These are phyloP conservation scores for Aspergillus jensenii DNA, from an alignment of 2,329 filamentous ascomycete genomes.

Conservation along the genomic window DNA sequence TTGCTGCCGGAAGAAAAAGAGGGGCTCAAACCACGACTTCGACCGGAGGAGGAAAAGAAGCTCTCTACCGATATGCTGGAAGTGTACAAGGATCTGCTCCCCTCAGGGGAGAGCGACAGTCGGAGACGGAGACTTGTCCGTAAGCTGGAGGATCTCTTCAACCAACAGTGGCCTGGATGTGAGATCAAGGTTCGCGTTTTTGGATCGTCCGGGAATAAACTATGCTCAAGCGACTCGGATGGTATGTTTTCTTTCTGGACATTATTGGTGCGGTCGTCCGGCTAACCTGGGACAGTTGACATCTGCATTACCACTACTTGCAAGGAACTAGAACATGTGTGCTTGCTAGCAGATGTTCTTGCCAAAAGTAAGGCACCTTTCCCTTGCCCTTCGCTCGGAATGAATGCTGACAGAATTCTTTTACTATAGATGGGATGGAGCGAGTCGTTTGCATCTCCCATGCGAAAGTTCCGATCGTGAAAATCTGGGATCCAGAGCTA, in stretches of 20 bases:
- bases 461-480: conserved; percentile 97
- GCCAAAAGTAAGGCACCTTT: conserved; percentile 67
- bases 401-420: conserved; percentile 16
- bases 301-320: conserved; percentile 94
- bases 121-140: conserved; percentile 73
- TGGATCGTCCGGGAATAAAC: conserved; percentile 93
- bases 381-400: background rate
- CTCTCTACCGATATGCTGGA: conserved; percentile 81
- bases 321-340: conserved; percentile 85
- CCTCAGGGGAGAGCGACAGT: conserved; percentile 74
- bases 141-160: conserved; percentile 86
- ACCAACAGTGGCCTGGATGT: conserved; percentile 86
- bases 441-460: conserved; percentile 91
- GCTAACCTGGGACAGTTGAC: conserved; percentile 65
- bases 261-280: background rate
- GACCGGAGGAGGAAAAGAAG: conserved; percentile 70
- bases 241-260: conserved; percentile 55
- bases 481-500: conserved; percentile 95
- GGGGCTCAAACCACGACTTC: conserved; percentile 68
- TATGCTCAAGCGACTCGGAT: conserved; percentile 95
- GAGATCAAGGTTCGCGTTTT: conserved; percentile 91
- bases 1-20: conserved; percentile 69
- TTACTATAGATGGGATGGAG: conserved; percentile 80
- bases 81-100: conserved; percentile 81
- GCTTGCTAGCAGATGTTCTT: conserved; percentile 82